Conservation (phyloP, 495 filamentous ascomycete species). For the Penicillium parvum region DNA sequence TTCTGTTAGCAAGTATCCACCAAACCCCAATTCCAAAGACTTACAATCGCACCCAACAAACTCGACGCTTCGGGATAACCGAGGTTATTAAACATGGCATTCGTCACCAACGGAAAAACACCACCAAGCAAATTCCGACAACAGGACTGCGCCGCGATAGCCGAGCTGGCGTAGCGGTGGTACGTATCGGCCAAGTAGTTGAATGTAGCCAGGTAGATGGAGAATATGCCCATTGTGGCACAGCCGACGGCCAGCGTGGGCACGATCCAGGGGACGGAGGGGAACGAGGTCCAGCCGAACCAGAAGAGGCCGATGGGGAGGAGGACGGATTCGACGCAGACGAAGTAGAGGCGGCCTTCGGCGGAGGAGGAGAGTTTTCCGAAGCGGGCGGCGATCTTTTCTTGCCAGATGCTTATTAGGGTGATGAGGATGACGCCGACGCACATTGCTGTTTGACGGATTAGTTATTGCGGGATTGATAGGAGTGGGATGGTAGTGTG, state of each 20-base stretch:
- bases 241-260: conserved; percentile 66
- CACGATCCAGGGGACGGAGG: conserved; percentile 69
- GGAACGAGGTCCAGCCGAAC: conserved; percentile 70
- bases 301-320: conserved; percentile 78
- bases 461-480: not conserved
- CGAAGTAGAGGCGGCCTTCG: conserved; percentile 79
- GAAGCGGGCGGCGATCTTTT: conserved; percentile 42
- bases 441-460: conserved; percentile 50
- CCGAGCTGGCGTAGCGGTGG: conserved; percentile 76
- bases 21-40: conserved; percentile 1
- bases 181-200: conserved; percentile 95
- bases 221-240: conserved; percentile 84
- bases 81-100: conserved; percentile 65
- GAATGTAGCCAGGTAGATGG: conserved; percentile 84
- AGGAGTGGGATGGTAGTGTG: not conserved
- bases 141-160: conserved; percentile 82
- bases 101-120: conserved; percentile 73
- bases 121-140: conserved; percentile 82
- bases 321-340: conserved; percentile 65
- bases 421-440: conserved; percentile 66
- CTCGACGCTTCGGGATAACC: conserved; percentile 69
- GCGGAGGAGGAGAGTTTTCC: conserved; percentile 52
- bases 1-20: conserved; percentile 6
- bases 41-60: conserved; percentile 67
- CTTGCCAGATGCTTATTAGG: conserved; percentile 71